Evolutionary conservation across 2,329 filamentous ascomycete species (phyloP), one percentile per base, ranked within the genome.

Genomic region (Aspergillus neotritici): DNA sequence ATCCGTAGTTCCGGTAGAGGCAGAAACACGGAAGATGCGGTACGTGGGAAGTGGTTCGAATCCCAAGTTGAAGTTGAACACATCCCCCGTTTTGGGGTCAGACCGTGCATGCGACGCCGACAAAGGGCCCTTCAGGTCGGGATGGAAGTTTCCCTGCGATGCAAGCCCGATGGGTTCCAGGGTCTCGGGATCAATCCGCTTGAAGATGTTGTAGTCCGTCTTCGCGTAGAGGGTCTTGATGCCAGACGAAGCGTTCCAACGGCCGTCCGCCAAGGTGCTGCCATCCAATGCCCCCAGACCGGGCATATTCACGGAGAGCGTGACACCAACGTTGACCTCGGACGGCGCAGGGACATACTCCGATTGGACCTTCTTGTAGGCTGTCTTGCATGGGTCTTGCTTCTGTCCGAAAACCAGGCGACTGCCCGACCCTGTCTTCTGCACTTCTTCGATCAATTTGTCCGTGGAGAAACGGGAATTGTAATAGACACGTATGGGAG

Each of bases 61-160:
- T 0, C 80, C 74, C n/a, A 90, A 76, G 57, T 94, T 94, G 67
- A 79, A 91, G 65, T 93, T 94, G 73, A 79, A 91, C 5, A 86
- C 59, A 50, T 93, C 86, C 5, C 87, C 87, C 0, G 82, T 89
- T 0, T 67, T 63, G 0, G 83, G 84, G 59, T 93, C 86, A 0
- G 78, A 76, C 42, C 83, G 80, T 0, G 83, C 79, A 60, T 94
- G 88, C 0, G 87, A 79, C 31, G 78, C 83, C 2, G 83, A 83
- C 11, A 86, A 60, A 0, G 75, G 77, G 0, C 87, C 87, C 10
- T 71, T 78, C 10, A 94, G 73, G 0, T 78, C 73, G 0, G 84
- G 82, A 59, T 94, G 83, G 11, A 94, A 71, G 2, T 57, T 59
- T 1, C 58, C 56, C 57, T 91, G 86, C 0, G 63, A 62, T 0